Base-by-base conservation (phyloP, 352 stramenopile species). In the Elongisporangium undulatum region DNA sequence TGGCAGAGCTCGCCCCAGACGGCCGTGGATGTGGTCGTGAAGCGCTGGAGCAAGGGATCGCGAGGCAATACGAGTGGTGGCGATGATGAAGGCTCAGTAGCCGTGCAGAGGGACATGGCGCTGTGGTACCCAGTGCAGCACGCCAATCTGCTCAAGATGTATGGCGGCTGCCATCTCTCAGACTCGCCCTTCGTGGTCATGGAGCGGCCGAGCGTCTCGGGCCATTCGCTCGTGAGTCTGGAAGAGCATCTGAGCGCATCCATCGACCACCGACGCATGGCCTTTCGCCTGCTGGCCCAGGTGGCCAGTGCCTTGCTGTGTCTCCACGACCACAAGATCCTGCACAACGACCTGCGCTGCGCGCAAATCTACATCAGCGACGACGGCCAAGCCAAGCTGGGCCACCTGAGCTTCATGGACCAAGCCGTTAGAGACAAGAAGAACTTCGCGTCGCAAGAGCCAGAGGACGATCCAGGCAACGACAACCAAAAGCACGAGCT, bases 331-430 rank as follows among this genome's bases (percentile, higher is more conserved):
- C 61, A 68, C 15, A 60, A 68, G 1, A 52, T 87, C 17, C 64
- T 75, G 3, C 80, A 87, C 50, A 67, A 69, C 38, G 78, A 88
- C 53, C 56, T 92, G 41, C 75, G 74, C 39, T 84, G 77, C 24
- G 64, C 70, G 4, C 80, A 87, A 48, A 76, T 92, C 61, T 62
- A 82, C 16, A 73, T 92, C 48, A 78, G 76, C 29, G 66, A 75
- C 52, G 77, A 90, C 59, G 78, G 80, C 10, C 67, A 77, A 56
- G 79, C 75, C 19, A 78, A 81, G 64, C 52, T 92, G 9, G 73
- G 71, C 20, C 83, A 77, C 52, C 61, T 89, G 22, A 55, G 58
- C 6, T 82, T 67, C 10, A 82, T 85, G 26, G 79, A 74, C 1
- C 29, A 72, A 13, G 59, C 6, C 6, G 54, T 50, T 52, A 55